Evolutionary conservation across 116 monocot species (phyloP).

Genomic region (Zostera marina): DNA sequence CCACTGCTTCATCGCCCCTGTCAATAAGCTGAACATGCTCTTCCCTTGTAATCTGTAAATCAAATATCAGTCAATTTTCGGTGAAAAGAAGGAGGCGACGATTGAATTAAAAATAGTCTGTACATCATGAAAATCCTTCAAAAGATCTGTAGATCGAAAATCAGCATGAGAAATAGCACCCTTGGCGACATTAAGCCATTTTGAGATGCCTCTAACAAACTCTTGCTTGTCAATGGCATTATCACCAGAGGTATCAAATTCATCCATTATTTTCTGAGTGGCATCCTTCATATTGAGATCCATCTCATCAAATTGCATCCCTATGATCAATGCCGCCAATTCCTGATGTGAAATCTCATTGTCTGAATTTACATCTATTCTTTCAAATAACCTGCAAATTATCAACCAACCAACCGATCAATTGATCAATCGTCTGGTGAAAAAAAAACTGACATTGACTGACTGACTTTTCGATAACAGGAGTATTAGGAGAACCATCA

Average conservation of each 20-base stretch:
- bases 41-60: conserved; percentile 51
- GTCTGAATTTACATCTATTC: conserved; percentile 41
- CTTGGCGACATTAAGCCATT: conserved; percentile 72
- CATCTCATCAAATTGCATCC: conserved; percentile 49
- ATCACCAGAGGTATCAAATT: conserved; percentile 86
- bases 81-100: no score
- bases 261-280: conserved; percentile 56
- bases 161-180: conserved; percentile 25
- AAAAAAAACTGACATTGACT: background rate
- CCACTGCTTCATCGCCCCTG: conserved; percentile 39
- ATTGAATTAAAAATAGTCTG: background rate
- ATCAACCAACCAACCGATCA: no score
- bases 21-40: conserved; percentile 54
- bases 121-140: conserved; percentile 64
- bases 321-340: conserved; percentile 56
- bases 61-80: background rate
- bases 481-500: conserved; percentile 47
- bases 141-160: conserved; percentile 29
- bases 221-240: conserved; percentile 37
- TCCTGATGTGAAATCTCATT: conserved; percentile 36
- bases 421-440: no score
- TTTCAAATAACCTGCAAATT: conserved; percentile 48
- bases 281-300: conserved; percentile 52
- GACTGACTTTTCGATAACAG: conserved; percentile 47
- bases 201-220: conserved; percentile 54